These are phyloP conservation scores for Hypoxylon trugodes DNA, from an alignment of 495 filamentous ascomycete genomes.

Conservation along the genomic window DNA sequence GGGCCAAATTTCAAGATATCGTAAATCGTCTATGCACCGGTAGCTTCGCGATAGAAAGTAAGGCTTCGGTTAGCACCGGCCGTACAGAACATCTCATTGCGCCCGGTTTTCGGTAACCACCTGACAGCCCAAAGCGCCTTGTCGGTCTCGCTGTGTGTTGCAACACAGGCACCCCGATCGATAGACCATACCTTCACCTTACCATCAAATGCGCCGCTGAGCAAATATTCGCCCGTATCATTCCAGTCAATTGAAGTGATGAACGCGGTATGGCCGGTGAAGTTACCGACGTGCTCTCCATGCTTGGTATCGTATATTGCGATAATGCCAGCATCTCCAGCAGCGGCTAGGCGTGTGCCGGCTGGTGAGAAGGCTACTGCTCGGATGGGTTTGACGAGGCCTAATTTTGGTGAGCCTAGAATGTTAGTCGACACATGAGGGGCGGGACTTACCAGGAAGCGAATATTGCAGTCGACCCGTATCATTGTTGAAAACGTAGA, in stretches of 20 bases:
- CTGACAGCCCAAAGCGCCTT: constrained; percentile 85
- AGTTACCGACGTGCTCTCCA: constrained; percentile 89
- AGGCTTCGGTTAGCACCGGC: constrained; percentile 83
- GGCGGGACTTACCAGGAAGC: constrained; percentile 69
- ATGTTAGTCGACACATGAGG: neutral
- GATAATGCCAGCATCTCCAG: constrained; percentile 88
- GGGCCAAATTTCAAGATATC: neutral
- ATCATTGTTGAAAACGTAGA: constrained; percentile 94
- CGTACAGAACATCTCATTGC: constrained; percentile 85
- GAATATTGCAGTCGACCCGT: constrained; percentile 87
- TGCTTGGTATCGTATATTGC: constrained; percentile 89
- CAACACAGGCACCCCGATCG: constrained; percentile 81
- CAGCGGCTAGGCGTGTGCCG: constrained; percentile 86
- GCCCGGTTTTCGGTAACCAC: constrained; percentile 80
- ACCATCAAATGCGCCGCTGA: constrained; percentile 88
- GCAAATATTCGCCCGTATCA: constrained; percentile 88
- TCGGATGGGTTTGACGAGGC: constrained; percentile 84
- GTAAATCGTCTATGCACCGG: constrained; percentile 62
- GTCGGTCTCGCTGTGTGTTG: constrained; percentile 91
- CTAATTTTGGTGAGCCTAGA: constrained; percentile 52
- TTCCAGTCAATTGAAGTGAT: constrained; percentile 92
- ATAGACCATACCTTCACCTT: constrained; percentile 96
- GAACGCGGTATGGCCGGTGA: constrained; percentile 83
- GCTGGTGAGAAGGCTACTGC: constrained; percentile 86
- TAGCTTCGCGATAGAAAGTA: constrained; percentile 91